Evolutionary conservation across 2,329 filamentous ascomycete genomes (phyloP), one percentile per base, ranked within the genome.

Genomic region (Diaporthe longicolla): DNA sequence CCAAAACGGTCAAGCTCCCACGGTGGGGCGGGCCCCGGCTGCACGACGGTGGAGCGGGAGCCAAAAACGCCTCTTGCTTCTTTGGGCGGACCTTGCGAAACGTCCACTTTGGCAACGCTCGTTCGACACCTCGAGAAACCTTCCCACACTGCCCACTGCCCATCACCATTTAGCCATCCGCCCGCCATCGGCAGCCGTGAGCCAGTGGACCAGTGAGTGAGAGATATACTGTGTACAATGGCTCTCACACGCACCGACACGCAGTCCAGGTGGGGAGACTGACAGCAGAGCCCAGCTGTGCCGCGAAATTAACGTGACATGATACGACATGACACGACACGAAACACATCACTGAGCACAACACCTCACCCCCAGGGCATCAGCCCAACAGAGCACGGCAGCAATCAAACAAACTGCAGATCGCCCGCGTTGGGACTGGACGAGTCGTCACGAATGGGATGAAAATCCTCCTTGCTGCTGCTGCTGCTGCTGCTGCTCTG

Each of bases 61-160:
- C 48, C 48, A 71, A 63, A 71, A 71, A 63, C 32, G 52, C 43
- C 65, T 52, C 43, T 73, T 73, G 37, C 72, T 61, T 73, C 72
- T 73, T 73, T 73, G 72, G 72, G 72, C 72, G 72, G 65, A 70
- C 65, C 72, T 73, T 73, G 72, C 72, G 72, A 73, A 61, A 50
- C 40, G 45, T 58, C 50, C 66, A 57, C 48, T 68, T 66, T 66
- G 45, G 63, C 63, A 66, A 66, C 63, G 32, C 45, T 66, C 45
- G 63, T 37, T 66, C 15, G 45, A 66, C 63, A 45, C 43, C 63
- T 26, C 50, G 43, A 52, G 11, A 66, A 19, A 29, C 43, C 26
- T 50, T 52, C 26, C 26, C 61, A 24, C 29, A 37, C 43, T 4
- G 21, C 45, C 17, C 19, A 1, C 7, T 37, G 63, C 63, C 21